phyloP scores from a whole-genome alignment of 2,329 filamentous ascomycete species.

The Ceratocystis cacaofunesta region DNA sequence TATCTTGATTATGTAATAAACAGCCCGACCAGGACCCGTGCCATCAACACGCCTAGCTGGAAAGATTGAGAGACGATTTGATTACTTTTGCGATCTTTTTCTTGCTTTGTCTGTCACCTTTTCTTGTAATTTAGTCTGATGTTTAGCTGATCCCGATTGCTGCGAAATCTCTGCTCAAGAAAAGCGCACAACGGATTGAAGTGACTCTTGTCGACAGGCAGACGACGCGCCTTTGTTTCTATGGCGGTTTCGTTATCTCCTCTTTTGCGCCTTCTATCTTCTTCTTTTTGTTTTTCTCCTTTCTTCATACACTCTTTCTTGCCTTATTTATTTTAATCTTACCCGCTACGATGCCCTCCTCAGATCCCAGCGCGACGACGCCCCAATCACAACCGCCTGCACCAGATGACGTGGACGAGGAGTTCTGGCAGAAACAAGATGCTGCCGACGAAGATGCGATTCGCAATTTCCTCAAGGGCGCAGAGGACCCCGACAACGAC shows the following conservation, averaged over 20 bases:
- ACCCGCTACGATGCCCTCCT: neutral
- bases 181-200: no score
- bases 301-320: neutral
- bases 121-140: no score
- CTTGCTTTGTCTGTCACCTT: no score
- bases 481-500: constrained; percentile 27
- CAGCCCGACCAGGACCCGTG: no score
- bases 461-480: constrained; percentile 30
- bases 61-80: no score
- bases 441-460: constrained; percentile 36
- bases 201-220: no score
- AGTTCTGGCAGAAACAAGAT: constrained; percentile 30
- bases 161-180: no score
- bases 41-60: no score
- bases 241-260: neutral
- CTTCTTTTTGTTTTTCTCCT: neutral
- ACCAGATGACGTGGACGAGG: constrained; percentile 23
- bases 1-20: no score
- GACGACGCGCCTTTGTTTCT: neutral
- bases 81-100: no score
- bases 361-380: constrained; percentile 14
- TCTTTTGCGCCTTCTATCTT: neutral
- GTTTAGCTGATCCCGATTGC: no score
- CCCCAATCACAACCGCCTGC: constrained; percentile 18
- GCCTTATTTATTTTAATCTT: neutral